These are phyloP conservation scores for Dacryopinax spathularia DNA, from an alignment of 768 basidiomycete species.

Conservation along the genomic window DNA sequence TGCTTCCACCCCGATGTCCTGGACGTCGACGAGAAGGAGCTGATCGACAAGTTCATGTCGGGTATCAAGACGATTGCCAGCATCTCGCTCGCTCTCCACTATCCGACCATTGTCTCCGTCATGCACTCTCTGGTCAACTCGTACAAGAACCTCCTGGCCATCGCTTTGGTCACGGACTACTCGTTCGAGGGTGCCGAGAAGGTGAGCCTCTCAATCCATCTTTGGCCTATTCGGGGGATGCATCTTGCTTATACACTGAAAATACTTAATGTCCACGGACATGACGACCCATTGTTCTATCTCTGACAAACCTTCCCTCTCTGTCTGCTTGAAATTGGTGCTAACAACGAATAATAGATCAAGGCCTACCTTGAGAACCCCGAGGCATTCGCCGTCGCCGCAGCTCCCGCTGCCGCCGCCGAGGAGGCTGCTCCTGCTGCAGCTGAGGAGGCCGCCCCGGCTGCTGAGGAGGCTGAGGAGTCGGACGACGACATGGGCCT, in stretches of 20 bases:
- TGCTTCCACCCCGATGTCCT: constrained; percentile 80
- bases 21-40: constrained; percentile 82
- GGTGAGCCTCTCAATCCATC: constrained; percentile 34
- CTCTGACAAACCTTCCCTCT: constrained; percentile 5
- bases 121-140: constrained; percentile 92
- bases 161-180: constrained; percentile 85
- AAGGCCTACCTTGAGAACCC: constrained; percentile 97
- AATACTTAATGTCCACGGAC: neutral
- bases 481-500: neutral
- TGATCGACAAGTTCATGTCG: constrained; percentile 79
- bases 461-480: neutral
- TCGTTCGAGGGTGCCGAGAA: constrained; percentile 86
- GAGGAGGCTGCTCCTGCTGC: neutral
- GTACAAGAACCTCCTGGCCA: constrained; percentile 93
- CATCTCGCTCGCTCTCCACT: constrained; percentile 88
- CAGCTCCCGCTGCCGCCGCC: neutral
- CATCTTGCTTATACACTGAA: constrained; percentile 10
- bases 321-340: constrained; percentile 23
- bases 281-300: neutral
- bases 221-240: constrained; percentile 10
- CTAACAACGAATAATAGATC: constrained; percentile 39
- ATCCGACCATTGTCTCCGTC: constrained; percentile 91
- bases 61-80: constrained; percentile 92
- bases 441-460: neutral
- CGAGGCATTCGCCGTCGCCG: constrained; percentile 64